Percentiles rank a stretch among this genome's conserved stretches.
phyloP scores from a whole-genome alignment of 257 asterid genomes.

The Jacaranda mimosifolia region DNA sequence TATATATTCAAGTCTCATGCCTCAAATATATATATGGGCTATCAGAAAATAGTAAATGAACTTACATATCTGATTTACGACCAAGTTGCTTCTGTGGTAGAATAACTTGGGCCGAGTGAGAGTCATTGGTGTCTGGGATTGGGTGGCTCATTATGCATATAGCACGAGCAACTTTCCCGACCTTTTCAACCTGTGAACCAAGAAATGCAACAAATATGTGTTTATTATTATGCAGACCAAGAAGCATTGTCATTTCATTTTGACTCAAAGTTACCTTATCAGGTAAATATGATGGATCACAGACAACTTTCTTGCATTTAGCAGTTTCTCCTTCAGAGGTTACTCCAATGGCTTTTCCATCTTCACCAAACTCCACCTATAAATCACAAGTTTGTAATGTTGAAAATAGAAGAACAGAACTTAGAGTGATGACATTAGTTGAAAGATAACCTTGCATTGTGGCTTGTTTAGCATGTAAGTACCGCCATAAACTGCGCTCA shows the following conservation, averaged over 20 bases:
- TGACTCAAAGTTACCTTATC: conserved; percentile 66
- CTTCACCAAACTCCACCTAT: conserved; percentile 87
- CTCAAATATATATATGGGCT: not conserved
- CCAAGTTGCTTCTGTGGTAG: conserved; percentile 99
- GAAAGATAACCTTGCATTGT: conserved; percentile 76
- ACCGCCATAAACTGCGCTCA: conserved; percentile 99
- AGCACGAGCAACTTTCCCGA: conserved; percentile 95
- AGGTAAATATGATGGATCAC: conserved; percentile 89
- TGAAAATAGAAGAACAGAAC: not conserved
- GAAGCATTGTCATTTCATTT: not conserved
- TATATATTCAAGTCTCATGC: too few relatives aligned
- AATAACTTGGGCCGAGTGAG: conserved; percentile 97
- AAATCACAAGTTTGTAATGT: conserved; percentile 11
- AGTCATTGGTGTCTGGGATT: conserved; percentile 88
- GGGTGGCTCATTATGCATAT: conserved; percentile 98
- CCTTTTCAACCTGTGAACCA: conserved; percentile 74
- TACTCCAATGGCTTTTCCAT: conserved; percentile 85
- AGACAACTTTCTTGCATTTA: conserved; percentile 95
- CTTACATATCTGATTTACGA: conserved; percentile 96
- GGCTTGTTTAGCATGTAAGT: conserved; percentile 99
- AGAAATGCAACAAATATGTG: conserved; percentile 5
- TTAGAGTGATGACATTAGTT: not conserved
- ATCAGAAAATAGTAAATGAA: conserved; percentile 24
- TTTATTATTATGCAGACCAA: not conserved
- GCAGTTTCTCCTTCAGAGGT: conserved; percentile 99